Evolutionary conservation across 2,329 filamentous ascomycete species (phyloP).

Genomic region (Ascochyta koolunga): DNA sequence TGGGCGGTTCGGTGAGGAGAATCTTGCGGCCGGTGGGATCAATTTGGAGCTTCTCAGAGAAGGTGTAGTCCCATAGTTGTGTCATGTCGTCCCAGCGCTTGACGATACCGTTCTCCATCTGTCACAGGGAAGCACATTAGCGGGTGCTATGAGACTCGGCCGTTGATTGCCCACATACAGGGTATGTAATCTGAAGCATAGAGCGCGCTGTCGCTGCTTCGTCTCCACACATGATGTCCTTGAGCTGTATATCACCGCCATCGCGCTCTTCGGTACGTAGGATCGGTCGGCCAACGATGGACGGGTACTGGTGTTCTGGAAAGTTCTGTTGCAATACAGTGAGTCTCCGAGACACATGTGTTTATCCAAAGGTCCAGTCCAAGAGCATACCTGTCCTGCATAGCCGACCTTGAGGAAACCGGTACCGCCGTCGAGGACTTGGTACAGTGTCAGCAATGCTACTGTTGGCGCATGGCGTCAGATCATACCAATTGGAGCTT

Average conservation of each 20-base stretch:
- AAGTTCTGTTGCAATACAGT: constrained; percentile 72
- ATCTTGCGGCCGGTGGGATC: constrained; percentile 94
- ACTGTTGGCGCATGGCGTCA: constrained; percentile 8
- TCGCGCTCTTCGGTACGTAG: constrained; percentile 91
- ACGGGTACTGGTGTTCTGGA: constrained; percentile 97
- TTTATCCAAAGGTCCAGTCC: background rate
- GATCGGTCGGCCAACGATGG: constrained; percentile 96
- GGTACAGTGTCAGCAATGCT: constrained; percentile 38
- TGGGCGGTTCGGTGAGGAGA: constrained; percentile 92
- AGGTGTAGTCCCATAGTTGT: constrained; percentile 99
- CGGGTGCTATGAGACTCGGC: constrained; percentile 22
- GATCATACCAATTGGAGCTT: constrained; percentile 56
- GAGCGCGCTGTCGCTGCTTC: constrained; percentile 94
- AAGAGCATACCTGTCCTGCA: constrained; percentile 74
- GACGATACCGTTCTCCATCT: constrained; percentile 99
- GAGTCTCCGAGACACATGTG: constrained; percentile 11
- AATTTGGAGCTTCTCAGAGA: constrained; percentile 94
- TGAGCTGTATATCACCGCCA: constrained; percentile 73
- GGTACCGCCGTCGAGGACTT: constrained; percentile 99
- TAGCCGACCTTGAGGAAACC: constrained; percentile 99
- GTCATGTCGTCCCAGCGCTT: constrained; percentile 99
- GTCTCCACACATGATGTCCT: constrained; percentile 99
- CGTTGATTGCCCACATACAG: constrained; percentile 58
- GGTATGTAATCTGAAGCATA: constrained; percentile 98
- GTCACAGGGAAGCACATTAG: constrained; percentile 39